Percentiles rank a stretch among this genome's conserved stretches.
These are phyloP conservation scores for Vanderwaltozyma verrucispora DNA, from an alignment of 805 yeast species.

Conservation along the genomic window DNA sequence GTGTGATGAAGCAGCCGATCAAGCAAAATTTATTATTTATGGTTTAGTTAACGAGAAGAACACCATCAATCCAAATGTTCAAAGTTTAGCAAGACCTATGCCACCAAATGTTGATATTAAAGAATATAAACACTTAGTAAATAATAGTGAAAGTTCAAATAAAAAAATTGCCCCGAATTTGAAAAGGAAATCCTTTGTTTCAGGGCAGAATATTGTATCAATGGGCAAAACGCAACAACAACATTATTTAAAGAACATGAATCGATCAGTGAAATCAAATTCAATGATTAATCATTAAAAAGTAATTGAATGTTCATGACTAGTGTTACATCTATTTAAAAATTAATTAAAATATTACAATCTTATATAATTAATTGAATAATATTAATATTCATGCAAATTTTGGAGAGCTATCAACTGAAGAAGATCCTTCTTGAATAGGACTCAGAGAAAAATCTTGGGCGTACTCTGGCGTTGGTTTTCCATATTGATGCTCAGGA, in stretches of 20 bases:
- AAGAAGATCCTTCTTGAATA: slow-evolving; percentile 23
- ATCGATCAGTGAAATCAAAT: slow-evolving; percentile 5
- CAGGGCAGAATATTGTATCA: neutral
- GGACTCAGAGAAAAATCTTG: slow-evolving; percentile 9
- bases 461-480: slow-evolving; percentile 18
- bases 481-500: slow-evolving; percentile 6
- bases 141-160: no score
- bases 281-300: neutral
- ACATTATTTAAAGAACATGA: slow-evolving; percentile 6
- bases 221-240: neutral
- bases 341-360: no score
- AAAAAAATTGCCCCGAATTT: no score
- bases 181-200: no score
- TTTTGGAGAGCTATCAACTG: slow-evolving; percentile 24
- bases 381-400: neutral
- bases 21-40: slow-evolving; percentile 18
- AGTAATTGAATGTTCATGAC: no score
- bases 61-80: neutral
- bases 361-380: no score
- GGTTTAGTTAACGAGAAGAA: slow-evolving; percentile 10
- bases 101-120: neutral
- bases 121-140: neutral
- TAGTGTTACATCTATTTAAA: no score
- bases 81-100: neutral
- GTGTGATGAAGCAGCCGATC: slow-evolving; percentile 24